Conservation (phyloP, 169 alveolate genomes). For the Plasmodium gonderi region DNA sequence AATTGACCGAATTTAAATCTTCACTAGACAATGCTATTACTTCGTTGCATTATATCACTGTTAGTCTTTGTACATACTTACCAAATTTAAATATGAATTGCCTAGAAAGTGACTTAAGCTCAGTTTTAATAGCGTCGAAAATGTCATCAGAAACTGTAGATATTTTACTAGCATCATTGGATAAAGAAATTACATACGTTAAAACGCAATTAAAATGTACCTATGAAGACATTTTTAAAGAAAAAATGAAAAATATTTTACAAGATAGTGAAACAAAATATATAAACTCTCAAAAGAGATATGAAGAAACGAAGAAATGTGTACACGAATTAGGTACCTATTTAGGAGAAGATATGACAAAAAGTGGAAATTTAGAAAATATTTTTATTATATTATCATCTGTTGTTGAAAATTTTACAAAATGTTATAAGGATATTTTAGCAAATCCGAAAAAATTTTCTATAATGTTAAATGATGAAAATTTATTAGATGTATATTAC, state of each 20-base stretch:
- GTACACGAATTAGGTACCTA: conserved; percentile 51
- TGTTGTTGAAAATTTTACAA: conserved; percentile 59
- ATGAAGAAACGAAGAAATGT: conserved; percentile 63
- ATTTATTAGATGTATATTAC: conserved; percentile 63
- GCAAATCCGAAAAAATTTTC: conserved; percentile 63
- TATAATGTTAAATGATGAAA: conserved; percentile 68
- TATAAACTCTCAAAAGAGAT: conserved; percentile 10
- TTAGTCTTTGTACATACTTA: conserved; percentile 77
- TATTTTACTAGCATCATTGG: conserved; percentile 56
- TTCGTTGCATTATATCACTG: conserved; percentile 85
- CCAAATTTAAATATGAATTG: conserved; percentile 72
- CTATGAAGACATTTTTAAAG: conserved; percentile 61
- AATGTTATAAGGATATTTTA: conserved; percentile 70
- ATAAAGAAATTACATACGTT: conserved; percentile 60
- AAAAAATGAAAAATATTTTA: conserved; percentile 52
- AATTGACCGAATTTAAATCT: conserved; percentile 84
- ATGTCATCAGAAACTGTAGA: conserved; percentile 76
- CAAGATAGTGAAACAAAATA: conserved; percentile 66
- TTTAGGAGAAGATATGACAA: conserved; percentile 68
- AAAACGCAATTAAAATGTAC: conserved; percentile 24
- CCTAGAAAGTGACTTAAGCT: conserved; percentile 34
- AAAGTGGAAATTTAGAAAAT: conserved; percentile 42
- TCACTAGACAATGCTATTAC: conserved; percentile 79
- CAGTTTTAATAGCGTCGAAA: conserved; percentile 71
- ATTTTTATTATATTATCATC: conserved; percentile 73